These are phyloP conservation scores for Trypanosoma caninum DNA, from an alignment of 208 protist species.

Conservation along the genomic window DNA sequence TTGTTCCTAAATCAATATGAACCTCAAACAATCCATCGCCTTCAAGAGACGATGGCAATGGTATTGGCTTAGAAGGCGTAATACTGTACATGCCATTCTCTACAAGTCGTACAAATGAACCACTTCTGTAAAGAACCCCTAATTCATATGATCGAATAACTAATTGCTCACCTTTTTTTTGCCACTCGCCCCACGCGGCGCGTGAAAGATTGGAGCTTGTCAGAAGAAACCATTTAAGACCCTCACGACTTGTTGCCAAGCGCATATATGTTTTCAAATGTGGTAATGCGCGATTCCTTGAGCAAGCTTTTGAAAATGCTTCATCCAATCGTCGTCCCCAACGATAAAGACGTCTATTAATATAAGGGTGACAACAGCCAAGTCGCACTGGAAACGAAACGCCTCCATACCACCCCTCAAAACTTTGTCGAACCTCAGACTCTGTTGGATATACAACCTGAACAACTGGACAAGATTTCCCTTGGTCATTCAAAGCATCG, in stretches of 20 bases:
- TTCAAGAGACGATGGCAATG: conserved; percentile 23
- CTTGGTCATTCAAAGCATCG: not conserved
- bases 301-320: not conserved
- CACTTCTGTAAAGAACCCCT: conserved; percentile 72
- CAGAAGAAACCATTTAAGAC: conserved; percentile 66
- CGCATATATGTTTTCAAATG: conserved; percentile 87
- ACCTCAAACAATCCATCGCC: conserved; percentile 21
- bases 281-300: conserved; percentile 38
- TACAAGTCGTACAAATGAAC: conserved; percentile 20
- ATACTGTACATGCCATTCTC: conserved; percentile 27
- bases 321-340: conserved; percentile 31
- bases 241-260: conserved; percentile 19
- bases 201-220: conserved; percentile 86
- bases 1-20: conserved; percentile 8
- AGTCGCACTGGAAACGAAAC: conserved; percentile 60
- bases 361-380: conserved; percentile 48
- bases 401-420: conserved; percentile 80
- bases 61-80: conserved; percentile 32
- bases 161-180: conserved; percentile 33
- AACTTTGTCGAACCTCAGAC: conserved; percentile 55
- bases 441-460: conserved; percentile 81
- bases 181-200: conserved; percentile 70
- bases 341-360: conserved; percentile 65
- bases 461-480: conserved; percentile 24
- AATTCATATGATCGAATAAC: conserved; percentile 80